Conservation (phyloP, 192 early-diverging fungal genomes). For the Rhizoclosmatium sp. region DNA sequence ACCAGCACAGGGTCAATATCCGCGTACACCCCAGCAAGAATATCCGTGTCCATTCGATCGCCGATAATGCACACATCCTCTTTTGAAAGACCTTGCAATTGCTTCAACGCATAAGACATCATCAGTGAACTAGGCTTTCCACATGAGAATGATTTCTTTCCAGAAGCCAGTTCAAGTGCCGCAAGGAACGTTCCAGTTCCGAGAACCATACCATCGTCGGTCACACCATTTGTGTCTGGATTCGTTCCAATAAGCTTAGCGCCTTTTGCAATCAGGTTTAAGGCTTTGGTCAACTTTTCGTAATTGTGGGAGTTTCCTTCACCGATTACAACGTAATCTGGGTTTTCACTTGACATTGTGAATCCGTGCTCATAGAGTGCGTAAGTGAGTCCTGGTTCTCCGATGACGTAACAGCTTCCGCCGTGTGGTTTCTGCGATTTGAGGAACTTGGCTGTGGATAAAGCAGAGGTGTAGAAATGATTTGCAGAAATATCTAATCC, state of each 20-base stretch:
- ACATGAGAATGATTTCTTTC: conserved; percentile 64
- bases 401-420: conserved; percentile 60
- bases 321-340: conserved; percentile 67
- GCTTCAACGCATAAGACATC: conserved; percentile 62
- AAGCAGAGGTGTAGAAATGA: conserved; percentile 66
- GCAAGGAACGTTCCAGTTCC: conserved; percentile 64
- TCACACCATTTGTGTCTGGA: conserved; percentile 60
- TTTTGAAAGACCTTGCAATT: conserved; percentile 52
- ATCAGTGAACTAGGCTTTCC: conserved; percentile 66
- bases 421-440: conserved; percentile 58
- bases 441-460: conserved; percentile 66
- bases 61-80: conserved; percentile 68
- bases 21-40: conserved; percentile 62
- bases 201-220: conserved; percentile 55
- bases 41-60: conserved; percentile 72
- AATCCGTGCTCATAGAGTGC: conserved; percentile 66
- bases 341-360: conserved; percentile 62
- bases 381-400: conserved; percentile 65
- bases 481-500: conserved; percentile 59
- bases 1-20: conserved; percentile 65
- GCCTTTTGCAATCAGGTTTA: conserved; percentile 59
- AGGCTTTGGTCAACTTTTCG: conserved; percentile 58
- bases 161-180: conserved; percentile 60
- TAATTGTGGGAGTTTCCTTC: conserved; percentile 60
- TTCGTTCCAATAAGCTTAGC: conserved; percentile 70